Conservation (phyloP, 2,329 filamentous ascomycete genomes). For the Esteya vermicola region DNA sequence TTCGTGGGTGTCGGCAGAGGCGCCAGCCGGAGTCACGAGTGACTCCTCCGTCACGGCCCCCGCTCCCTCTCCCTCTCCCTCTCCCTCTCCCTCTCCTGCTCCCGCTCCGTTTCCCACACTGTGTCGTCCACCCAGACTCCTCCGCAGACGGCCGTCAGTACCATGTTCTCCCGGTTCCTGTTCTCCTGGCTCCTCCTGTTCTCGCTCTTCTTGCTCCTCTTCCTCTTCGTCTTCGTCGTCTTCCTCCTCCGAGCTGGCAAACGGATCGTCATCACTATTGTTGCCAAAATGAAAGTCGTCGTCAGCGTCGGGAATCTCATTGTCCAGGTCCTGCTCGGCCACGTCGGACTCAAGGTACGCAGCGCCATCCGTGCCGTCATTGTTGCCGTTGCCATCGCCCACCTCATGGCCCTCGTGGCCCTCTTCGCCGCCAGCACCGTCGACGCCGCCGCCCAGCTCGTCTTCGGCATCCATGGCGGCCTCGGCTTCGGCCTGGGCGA, state of each 20-base stretch:
- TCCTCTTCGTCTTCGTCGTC: conserved; percentile 27
- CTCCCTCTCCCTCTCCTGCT: conserved; percentile 10
- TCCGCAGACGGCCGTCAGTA: too few species aligned
- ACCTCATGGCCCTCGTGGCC: conserved; percentile 18
- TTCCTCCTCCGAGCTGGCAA: conserved; percentile 14
- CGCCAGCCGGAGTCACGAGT: conserved; percentile 14
- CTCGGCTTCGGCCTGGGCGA: conserved; percentile 49
- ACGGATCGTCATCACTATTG: conserved; percentile 22
- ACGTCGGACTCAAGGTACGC: conserved; percentile 30
- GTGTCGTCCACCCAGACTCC: too few species aligned
- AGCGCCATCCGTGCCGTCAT: conserved; percentile 18
- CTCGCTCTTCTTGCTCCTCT: conserved; percentile 23
- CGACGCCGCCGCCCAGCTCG: too few species aligned
- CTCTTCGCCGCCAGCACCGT: conserved; percentile 20
- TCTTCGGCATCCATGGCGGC: conserved; percentile 32
- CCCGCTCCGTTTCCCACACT: conserved; percentile 11
- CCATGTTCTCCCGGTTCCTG: conserved; percentile 15
- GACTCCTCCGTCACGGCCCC: not conserved
- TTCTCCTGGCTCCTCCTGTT: conserved; percentile 2
- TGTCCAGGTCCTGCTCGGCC: conserved; percentile 48
- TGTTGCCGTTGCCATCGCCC: conserved; percentile 19
- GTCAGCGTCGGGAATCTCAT: conserved; percentile 57
- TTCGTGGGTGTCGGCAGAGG: conserved; percentile 23
- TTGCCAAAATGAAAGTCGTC: conserved; percentile 35
- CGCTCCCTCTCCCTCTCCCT: conserved; percentile 6